A percentile compares a stretch with the other conserved stretches of the same genome.
These are phyloP conservation scores for Nakazawaea wyomingensis DNA, from an alignment of 805 yeast genomes.

Conservation along the genomic window DNA sequence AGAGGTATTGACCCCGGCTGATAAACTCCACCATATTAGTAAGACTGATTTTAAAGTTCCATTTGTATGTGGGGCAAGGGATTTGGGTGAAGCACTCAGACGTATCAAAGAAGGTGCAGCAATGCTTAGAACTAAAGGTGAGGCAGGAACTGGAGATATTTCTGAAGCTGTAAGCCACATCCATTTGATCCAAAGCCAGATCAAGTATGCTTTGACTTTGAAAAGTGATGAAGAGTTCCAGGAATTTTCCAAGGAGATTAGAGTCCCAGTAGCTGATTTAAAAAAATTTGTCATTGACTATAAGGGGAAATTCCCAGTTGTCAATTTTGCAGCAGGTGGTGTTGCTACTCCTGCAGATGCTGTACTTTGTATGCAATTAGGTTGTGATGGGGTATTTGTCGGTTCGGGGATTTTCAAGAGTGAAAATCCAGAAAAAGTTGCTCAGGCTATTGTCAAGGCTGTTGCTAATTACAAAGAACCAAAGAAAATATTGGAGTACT, in stretches of 20 bases:
- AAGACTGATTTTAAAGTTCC: slow-evolving; percentile 63
- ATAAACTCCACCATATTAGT: slow-evolving; percentile 57
- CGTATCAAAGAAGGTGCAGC: slow-evolving; percentile 81
- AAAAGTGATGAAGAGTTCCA: slow-evolving; percentile 40
- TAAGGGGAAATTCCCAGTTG: slow-evolving; percentile 68
- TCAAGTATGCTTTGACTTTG: slow-evolving; percentile 38
- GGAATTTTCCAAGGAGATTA: slow-evolving; percentile 46
- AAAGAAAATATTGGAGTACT: slow-evolving; percentile 51
- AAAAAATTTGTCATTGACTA: slow-evolving; percentile 41
- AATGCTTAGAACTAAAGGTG: slow-evolving; percentile 83
- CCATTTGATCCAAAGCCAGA: slow-evolving; percentile 51
- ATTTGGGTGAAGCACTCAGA: slow-evolving; percentile 77
- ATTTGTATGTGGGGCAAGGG: slow-evolving; percentile 79
- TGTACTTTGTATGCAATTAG: slow-evolving; percentile 74
- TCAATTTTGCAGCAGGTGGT: slow-evolving; percentile 86
- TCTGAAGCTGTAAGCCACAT: slow-evolving; percentile 79
- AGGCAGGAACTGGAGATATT: slow-evolving; percentile 85
- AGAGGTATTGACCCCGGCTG: slow-evolving; percentile 82
- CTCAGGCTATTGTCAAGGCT: slow-evolving; percentile 75
- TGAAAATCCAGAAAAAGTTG: slow-evolving; percentile 64
- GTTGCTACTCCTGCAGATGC: slow-evolving; percentile 88
- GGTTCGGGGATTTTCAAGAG: slow-evolving; percentile 80
- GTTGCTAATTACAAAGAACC: slow-evolving; percentile 68
- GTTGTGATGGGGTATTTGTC: slow-evolving; percentile 75
- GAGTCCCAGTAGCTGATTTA: slow-evolving; percentile 56